Conservation (phyloP, 225 moss, liverwort and hornwort species). For the Anthoceros angustus region DNA sequence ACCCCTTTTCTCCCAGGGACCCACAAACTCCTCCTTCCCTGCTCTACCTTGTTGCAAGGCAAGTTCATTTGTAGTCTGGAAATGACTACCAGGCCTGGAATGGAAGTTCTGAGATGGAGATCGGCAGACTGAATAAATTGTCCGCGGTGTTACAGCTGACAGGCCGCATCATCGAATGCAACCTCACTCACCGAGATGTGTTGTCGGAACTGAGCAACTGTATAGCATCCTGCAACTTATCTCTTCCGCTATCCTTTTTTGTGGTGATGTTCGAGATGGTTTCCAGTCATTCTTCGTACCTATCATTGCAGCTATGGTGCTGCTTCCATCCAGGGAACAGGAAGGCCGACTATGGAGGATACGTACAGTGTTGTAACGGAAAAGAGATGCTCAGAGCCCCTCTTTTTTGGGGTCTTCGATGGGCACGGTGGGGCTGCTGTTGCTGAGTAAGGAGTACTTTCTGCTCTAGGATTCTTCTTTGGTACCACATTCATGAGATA, state of each 20-base stretch:
- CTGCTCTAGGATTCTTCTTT: background rate
- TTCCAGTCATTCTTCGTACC: background rate
- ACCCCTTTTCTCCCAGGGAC: background rate
- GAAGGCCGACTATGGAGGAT: conserved; percentile 57
- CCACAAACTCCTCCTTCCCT: background rate
- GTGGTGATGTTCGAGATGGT: background rate
- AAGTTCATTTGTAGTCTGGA: background rate
- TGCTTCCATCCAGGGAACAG: conserved; percentile 56
- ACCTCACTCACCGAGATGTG: background rate
- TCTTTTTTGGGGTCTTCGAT: conserved; percentile 88
- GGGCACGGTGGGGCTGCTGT: conserved; percentile 90
- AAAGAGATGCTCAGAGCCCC: conserved; percentile 43
- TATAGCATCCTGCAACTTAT: background rate
- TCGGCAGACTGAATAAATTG: background rate
- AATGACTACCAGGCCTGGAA: background rate
- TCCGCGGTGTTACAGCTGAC: background rate
- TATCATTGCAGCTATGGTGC: conserved; percentile 40
- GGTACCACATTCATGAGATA: background rate
- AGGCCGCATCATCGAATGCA: too few species aligned
- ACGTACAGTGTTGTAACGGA: conserved; percentile 52
- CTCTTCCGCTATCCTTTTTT: background rate
- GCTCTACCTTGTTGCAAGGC: background rate
- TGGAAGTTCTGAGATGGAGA: background rate
- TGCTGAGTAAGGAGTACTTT: conserved; percentile 35
- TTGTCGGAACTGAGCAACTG: background rate